Evolutionary conservation across 768 basidiomycete genomes (phyloP).

Genomic region (Holtermannia corniformis): DNA sequence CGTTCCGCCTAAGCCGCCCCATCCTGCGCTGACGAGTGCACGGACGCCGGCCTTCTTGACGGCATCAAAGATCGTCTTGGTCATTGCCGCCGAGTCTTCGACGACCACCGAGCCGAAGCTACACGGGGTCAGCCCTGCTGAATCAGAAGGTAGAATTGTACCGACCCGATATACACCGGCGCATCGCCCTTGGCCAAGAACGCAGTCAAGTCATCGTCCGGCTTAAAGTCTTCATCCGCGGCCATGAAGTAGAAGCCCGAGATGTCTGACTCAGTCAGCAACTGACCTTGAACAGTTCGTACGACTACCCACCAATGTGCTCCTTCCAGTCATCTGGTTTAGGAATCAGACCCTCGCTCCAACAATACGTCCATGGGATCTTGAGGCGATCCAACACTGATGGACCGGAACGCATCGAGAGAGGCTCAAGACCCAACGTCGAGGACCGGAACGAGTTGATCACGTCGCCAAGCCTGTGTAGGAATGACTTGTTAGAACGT

Average conservation of each 20-base stretch:
- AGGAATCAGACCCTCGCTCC: conserved; percentile 53
- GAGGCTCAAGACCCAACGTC: conserved; percentile 48
- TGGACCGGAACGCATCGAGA: conserved; percentile 50
- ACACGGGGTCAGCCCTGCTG: not conserved
- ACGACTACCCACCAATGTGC: conserved; percentile 47
- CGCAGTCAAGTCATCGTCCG: conserved; percentile 46
- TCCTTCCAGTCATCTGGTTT: conserved; percentile 59
- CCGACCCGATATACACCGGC: conserved; percentile 56
- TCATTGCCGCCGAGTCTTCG: conserved; percentile 51
- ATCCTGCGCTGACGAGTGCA: conserved; percentile 57
- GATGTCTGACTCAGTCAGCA: conserved; percentile 45
- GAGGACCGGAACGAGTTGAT: conserved; percentile 52
- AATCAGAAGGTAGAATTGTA: not conserved
- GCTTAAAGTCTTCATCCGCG: conserved; percentile 48
- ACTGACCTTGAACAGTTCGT: not conserved
- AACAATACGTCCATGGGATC: conserved; percentile 58
- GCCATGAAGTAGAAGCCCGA: conserved; percentile 60
- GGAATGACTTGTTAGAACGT: too few species aligned
- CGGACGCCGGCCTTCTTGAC: conserved; percentile 51
- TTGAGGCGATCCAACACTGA: conserved; percentile 50
- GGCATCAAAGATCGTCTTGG: conserved; percentile 54
- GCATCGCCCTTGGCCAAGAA: conserved; percentile 50
- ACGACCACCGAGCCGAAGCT: conserved; percentile 57
- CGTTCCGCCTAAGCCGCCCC: conserved; percentile 54
- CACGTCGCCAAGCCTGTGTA: conserved; percentile 52